Evolutionary conservation across 306 rosid species (phyloP), one percentile per base, ranked within the genome.

Genomic region (Hippophae gyantsensis): DNA sequence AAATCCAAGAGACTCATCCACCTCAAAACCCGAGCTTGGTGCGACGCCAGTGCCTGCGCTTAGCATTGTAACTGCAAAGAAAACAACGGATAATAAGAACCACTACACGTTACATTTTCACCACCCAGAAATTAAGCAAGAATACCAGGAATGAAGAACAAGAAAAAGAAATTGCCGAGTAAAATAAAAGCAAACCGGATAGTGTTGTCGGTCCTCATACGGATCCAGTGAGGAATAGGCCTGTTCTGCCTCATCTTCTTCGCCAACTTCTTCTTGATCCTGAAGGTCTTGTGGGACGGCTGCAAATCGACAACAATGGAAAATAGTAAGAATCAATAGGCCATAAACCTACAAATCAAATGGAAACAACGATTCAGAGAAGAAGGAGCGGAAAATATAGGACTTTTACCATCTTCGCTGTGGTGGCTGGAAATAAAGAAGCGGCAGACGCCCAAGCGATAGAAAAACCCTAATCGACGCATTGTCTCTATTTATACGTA

Each of bases 11-110:
- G 62, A 38, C 8, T 10, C 67, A 48, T 67, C 68, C 81, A 76
- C 62, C 86, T 78, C 43, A 87, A 26, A 87, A 84, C 10, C 95
- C 89, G 42, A 87, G 95, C 68, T 87, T 87, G 72, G 95, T 87
- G 60, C 95, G 90, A 66, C 95, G 95, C 95, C 95, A 87, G 80
- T 87, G 95, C 83, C 95, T 81, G 57, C 95, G 89, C 79, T 87
- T 87, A 1, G 92, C 95, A 43, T 87, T 87, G 59, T 87, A 84
- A 78, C 95, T 87, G 68, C 49, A 62, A 61, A 5, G 6, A 8
- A 11, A 14, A 13, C 1, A 18, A 18, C 23, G 23, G 23, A 18
- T 18, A 18, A 18, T 18, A 18, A 18, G 23, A 18, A 18, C 23
- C 1, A 18, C 23, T 18, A 18, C 23, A 18, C 23, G 8, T 23